Evolutionary conservation across 441 rosid genomes (phyloP), one percentile per base, ranked within the genome.

Genomic region (Mallotus japonicus): DNA sequence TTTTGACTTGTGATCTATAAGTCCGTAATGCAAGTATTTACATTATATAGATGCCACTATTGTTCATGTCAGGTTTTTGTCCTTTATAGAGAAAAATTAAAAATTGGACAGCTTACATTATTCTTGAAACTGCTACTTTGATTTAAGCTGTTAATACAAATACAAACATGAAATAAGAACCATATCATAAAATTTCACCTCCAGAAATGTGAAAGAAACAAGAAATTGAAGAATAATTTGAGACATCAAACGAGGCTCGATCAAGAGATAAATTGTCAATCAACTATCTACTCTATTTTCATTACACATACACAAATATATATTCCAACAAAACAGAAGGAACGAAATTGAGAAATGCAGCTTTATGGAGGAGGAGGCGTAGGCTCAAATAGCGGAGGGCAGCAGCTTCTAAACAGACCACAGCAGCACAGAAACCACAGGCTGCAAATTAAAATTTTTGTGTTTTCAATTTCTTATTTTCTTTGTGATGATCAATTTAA

Each of bases 341-440:
- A 50, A n/a, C 8, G 40, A 11, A 47, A 15, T 15, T 8, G 0
- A 22, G 60, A 75, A 70, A 56, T 32, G 71, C 67, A 65, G 65
- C 62, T 57, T 67, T 61, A 85, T 2, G 80, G 85, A 70, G 80
- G 84, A 3, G 92, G 86, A 47, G 83, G 77, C 64, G 73, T 84
- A 4, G 86, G 80, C 61, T 83, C 87, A 66, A 86, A 86, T 37
- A 88, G 77, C 32, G 90, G 90, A 44, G 86, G 87, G 71, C 83
- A 88, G 79, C 88, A 88, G 81, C 83, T 75, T 65, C 75, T 47
- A 49, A 74, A 80, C 59, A 86, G 66, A 5, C 92, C 92, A 51
- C 90, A 85, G 75, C 89, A 88, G 77, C 90, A 81, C 63, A 88
- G 74, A 62, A 80, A 57, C 90, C 92, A 86, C 74, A 81, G 50